phyloP scores from a whole-genome alignment of 2,329 filamentous ascomycete species.

The Ambrosiella beaveri region DNA sequence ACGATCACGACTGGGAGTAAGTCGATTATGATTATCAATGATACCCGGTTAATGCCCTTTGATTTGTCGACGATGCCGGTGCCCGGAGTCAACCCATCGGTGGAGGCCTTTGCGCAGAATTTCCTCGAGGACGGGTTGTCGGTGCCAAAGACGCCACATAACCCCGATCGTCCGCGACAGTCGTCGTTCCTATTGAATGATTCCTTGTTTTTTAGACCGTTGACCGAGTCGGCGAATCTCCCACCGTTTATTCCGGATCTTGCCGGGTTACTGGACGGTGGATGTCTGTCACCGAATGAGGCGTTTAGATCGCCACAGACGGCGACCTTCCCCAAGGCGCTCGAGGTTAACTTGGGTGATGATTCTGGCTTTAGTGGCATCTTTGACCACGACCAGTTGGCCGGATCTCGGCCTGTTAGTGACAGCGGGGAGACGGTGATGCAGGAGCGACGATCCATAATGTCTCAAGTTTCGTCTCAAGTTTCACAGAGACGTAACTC shows the following conservation, averaged over 20 bases:
- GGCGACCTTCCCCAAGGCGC: slow-evolving; percentile 4
- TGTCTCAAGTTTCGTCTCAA: background rate
- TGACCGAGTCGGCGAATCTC: slow-evolving; percentile 21
- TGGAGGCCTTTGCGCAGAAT: slow-evolving; percentile 36
- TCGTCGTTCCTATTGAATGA: slow-evolving; percentile 39
- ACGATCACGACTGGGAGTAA: slow-evolving; percentile 66
- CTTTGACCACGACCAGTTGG: background rate
- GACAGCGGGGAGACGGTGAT: slow-evolving; percentile 6
- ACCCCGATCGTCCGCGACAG: slow-evolving; percentile 29
- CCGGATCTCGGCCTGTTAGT: slow-evolving; percentile 1
- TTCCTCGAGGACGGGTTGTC: slow-evolving; percentile 27
- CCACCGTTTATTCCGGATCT: slow-evolving; percentile 33
- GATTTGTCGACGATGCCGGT: slow-evolving; percentile 35
- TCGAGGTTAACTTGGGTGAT: slow-evolving; percentile 1
- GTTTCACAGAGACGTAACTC: slow-evolving; percentile 40
- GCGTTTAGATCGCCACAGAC: slow-evolving; percentile 11
- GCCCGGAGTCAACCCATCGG: slow-evolving; percentile 26
- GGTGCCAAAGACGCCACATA: slow-evolving; percentile 1
- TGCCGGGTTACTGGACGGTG: slow-evolving; percentile 15
- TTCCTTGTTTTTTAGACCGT: slow-evolving; percentile 16
- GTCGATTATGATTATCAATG: slow-evolving; percentile 76
- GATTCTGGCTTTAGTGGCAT: background rate
- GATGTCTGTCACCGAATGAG: slow-evolving; percentile 9
- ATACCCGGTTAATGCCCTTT: slow-evolving; percentile 29
- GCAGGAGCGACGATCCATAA: background rate